Percentiles rank a stretch among this genome's conserved stretches.
phyloP scores from a whole-genome alignment of 2,329 filamentous ascomycete species.

The Amesomyces nigricolor region DNA sequence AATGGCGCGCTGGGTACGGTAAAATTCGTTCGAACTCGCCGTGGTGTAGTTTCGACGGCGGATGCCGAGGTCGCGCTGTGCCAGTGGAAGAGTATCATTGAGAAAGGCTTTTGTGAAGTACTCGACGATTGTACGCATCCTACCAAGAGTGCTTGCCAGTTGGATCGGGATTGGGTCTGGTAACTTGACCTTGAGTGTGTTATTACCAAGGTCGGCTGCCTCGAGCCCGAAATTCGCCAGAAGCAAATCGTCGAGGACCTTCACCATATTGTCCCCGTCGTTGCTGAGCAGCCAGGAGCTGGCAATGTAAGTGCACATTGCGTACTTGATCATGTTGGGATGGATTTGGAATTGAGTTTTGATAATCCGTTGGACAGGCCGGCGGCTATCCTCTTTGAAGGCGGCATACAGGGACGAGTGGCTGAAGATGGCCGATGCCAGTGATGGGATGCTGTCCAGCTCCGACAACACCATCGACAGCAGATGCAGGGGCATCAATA shows the following conservation, averaged over 20 bases:
- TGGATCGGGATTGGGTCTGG: not conserved
- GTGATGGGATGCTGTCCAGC: not conserved
- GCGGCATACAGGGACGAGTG: not conserved
- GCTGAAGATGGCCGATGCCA: not conserved
- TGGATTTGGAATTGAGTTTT: not conserved
- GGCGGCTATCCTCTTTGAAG: not conserved
- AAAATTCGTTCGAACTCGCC: not conserved
- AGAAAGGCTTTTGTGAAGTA: not conserved
- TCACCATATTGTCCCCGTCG: no score
- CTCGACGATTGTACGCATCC: not conserved
- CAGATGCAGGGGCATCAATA: constrained; percentile 2
- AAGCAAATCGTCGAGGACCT: no score
- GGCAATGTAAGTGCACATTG: not conserved
- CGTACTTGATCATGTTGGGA: not conserved
- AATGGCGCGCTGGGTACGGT: constrained; percentile 1
- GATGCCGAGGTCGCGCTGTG: not conserved
- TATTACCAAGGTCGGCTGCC: no score
- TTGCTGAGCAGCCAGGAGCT: no score
- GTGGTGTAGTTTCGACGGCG: not conserved
- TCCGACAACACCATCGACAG: not conserved
- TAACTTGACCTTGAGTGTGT: no score
- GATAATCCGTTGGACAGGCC: not conserved
- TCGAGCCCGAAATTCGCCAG: no score
- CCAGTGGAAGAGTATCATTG: not conserved
- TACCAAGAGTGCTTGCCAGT: not conserved